Conservation (phyloP, 148 eudicot species). For the Dysphania ambrosioides region DNA sequence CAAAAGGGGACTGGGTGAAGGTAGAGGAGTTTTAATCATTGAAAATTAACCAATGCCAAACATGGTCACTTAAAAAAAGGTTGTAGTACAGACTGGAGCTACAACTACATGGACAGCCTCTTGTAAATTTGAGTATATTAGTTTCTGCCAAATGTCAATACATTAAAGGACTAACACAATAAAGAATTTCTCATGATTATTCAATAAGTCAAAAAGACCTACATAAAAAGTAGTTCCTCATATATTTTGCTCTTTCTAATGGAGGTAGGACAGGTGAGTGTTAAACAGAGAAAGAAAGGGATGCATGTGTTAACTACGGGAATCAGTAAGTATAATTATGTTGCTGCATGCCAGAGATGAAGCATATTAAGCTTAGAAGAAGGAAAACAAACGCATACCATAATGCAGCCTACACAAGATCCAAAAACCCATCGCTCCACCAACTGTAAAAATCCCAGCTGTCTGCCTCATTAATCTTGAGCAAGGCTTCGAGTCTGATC, state of each 20-base stretch:
- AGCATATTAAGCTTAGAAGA: neutral
- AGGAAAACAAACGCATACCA: conserved; percentile 40
- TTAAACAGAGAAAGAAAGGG: neutral
- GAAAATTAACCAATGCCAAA: neutral
- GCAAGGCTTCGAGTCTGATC: conserved; percentile 89
- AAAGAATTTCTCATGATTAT: neutral
- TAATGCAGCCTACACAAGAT: conserved; percentile 80
- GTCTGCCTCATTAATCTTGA: conserved; percentile 79
- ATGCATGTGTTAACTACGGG: neutral
- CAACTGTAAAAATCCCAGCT: conserved; percentile 76
- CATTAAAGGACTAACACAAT: neutral
- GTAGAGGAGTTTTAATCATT: neutral
- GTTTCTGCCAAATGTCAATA: neutral
- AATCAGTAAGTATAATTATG: neutral
- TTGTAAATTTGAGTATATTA: neutral
- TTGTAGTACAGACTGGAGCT: neutral
- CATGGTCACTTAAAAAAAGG: neutral
- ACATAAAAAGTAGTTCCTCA: neutral
- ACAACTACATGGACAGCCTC: neutral
- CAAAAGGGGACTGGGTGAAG: neutral
- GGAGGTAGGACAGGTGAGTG: neutral
- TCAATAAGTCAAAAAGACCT: neutral
- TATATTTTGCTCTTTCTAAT: neutral
- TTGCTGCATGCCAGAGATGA: neutral
- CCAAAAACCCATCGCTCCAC: conserved; percentile 94